Percentiles rank a stretch among this genome's conserved stretches.
Evolutionary conservation across 2,329 filamentous ascomycete genomes (phyloP).

Genomic region (Microsporum ferrugineum): DNA sequence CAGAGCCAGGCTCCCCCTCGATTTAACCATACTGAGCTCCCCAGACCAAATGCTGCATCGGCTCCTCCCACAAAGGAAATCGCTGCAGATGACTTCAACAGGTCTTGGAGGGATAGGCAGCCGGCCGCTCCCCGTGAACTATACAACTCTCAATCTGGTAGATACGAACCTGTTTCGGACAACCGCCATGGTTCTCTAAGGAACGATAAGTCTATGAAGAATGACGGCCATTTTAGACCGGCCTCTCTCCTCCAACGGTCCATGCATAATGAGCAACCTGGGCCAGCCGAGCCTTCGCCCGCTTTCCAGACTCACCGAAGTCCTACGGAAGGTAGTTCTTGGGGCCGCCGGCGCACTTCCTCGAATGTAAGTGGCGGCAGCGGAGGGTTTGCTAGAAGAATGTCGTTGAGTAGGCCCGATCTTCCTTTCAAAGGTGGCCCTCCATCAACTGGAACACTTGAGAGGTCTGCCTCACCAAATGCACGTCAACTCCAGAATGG

Average conservation of each 20-base stretch:
- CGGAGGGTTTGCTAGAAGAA: slow-evolving; percentile 54
- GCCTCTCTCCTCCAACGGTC: slow-evolving; percentile 70
- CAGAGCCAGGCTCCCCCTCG: slow-evolving; percentile 37
- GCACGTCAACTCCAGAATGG: slow-evolving; percentile 17
- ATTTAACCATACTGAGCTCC: slow-evolving; percentile 45
- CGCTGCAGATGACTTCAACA: slow-evolving; percentile 83
- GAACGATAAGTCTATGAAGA: slow-evolving; percentile 36
- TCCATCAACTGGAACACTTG: slow-evolving; percentile 26
- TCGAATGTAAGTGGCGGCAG: slow-evolving; percentile 87
- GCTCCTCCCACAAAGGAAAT: slow-evolving; percentile 63
- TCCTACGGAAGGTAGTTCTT: slow-evolving; percentile 52
- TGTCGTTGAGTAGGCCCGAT: slow-evolving; percentile 43
- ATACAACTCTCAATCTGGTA: slow-evolving; percentile 89
- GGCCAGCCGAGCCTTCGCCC: slow-evolving; percentile 69
- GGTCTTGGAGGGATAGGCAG: slow-evolving; percentile 62
- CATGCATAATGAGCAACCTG: slow-evolving; percentile 47
- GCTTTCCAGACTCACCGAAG: slow-evolving; percentile 72
- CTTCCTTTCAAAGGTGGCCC: slow-evolving; percentile 31
- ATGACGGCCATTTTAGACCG: slow-evolving; percentile 57
- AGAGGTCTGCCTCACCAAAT: slow-evolving; percentile 23
- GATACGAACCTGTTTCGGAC: slow-evolving; percentile 79
- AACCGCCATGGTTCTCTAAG: slow-evolving; percentile 51
- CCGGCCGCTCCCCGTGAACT: slow-evolving; percentile 58
- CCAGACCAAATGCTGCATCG: slow-evolving; percentile 44
- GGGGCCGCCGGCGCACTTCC: slow-evolving; percentile 68